Conservation (phyloP, 805 yeast species). For the Candida sonorensis region DNA sequence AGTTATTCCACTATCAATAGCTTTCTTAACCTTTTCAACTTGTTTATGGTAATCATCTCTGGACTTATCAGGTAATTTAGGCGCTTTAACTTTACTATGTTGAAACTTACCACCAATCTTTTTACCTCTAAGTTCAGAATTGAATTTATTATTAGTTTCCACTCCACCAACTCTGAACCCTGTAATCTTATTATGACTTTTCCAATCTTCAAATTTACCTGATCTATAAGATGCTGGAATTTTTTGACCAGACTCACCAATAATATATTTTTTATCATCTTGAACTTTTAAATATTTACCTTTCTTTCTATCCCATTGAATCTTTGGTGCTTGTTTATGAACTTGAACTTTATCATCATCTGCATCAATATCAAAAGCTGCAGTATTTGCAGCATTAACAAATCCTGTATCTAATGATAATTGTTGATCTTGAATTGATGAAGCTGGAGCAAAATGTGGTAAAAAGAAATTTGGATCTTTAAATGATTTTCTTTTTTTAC, state of each 20-base stretch:
- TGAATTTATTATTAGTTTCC: conserved; percentile 34
- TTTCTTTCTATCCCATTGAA: conserved; percentile 90
- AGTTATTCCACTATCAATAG: conserved; percentile 63
- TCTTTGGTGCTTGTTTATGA: conserved; percentile 59
- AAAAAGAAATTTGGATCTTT: conserved; percentile 77
- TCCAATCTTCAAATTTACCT: conserved; percentile 93
- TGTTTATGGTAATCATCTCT: conserved; percentile 84
- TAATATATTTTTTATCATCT: conserved; percentile 82
- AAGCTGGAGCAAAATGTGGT: conserved; percentile 83
- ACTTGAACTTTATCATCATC: conserved; percentile 62
- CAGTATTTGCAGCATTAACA: conserved; percentile 76
- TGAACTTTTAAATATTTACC: conserved; percentile 80
- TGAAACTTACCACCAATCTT: conserved; percentile 46
- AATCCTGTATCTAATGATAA: conserved; percentile 54
- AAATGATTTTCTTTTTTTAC: conserved; percentile 40
- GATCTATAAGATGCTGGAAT: conserved; percentile 88
- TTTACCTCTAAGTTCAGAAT: conserved; percentile 29
- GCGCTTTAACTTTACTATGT: conserved; percentile 73
- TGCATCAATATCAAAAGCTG: conserved; percentile 75
- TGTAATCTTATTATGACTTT: conserved; percentile 54
- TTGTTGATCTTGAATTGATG: conserved; percentile 77
- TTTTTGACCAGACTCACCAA: conserved; percentile 90
- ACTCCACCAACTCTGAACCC: conserved; percentile 47
- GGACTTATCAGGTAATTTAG: conserved; percentile 82
- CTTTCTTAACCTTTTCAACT: conserved; percentile 74